Percentiles rank a stretch among this genome's conserved stretches.
Conservation (phyloP, 2,329 filamentous ascomycete species). For the Hypoxylon sp. region DNA sequence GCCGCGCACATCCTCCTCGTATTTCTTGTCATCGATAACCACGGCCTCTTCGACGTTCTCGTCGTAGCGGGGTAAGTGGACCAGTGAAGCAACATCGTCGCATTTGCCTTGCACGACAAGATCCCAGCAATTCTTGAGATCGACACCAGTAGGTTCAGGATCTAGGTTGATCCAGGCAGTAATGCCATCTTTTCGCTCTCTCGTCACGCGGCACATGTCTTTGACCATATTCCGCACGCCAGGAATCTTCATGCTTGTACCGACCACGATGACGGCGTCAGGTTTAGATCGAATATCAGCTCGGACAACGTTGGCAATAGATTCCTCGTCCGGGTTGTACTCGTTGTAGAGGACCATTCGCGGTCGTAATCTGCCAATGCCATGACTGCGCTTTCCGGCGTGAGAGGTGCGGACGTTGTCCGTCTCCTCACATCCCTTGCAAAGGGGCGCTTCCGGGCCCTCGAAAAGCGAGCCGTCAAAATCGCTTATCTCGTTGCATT, state of each 20-base stretch:
- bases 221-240: slow-evolving; percentile 90
- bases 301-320: slow-evolving; percentile 90
- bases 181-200: slow-evolving; percentile 83
- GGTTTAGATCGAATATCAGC: slow-evolving; percentile 88
- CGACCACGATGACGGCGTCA: slow-evolving; percentile 93
- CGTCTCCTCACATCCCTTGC: slow-evolving; percentile 77
- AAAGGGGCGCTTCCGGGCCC: slow-evolving; percentile 85
- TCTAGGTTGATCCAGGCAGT: slow-evolving; percentile 97
- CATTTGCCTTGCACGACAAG: slow-evolving; percentile 87
- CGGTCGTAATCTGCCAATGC: slow-evolving; percentile 88
- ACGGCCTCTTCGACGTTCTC: slow-evolving; percentile 64
- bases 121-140: slow-evolving; percentile 95
- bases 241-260: slow-evolving; percentile 94
- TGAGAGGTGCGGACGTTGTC: slow-evolving; percentile 81
- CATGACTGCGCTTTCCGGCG: slow-evolving; percentile 91
- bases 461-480: slow-evolving; percentile 86
- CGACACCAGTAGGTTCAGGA: slow-evolving; percentile 81
- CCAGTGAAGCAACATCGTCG: slow-evolving; percentile 85
- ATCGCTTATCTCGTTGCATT: slow-evolving; percentile 81
- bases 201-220: slow-evolving; percentile 90
- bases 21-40: slow-evolving; percentile 59
- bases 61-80: slow-evolving; percentile 72
- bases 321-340: slow-evolving; percentile 94
- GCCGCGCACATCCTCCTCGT: slow-evolving; percentile 57
- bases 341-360: slow-evolving; percentile 98